phyloP scores from a whole-genome alignment of 768 basidiomycete genomes.

The Podaxis sp. region DNA sequence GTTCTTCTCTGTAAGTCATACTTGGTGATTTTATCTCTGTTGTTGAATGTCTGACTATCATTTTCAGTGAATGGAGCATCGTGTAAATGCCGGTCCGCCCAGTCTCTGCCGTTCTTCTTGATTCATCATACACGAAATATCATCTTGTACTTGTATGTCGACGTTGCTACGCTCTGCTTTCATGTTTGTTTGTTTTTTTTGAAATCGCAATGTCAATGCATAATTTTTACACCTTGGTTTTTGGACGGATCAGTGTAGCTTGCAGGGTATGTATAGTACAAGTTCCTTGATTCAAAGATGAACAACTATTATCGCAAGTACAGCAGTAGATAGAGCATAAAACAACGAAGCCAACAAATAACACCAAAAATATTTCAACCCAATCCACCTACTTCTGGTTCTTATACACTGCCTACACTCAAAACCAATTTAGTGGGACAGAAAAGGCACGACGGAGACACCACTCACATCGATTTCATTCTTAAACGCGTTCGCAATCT shows the following conservation, averaged over 20 bases:
- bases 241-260: no score
- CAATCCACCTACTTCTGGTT: constrained; percentile 4
- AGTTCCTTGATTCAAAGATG: neutral
- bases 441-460: neutral
- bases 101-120: neutral
- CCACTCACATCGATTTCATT: constrained; percentile 59
- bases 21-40: neutral
- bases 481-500: constrained; percentile 64
- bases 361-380: neutral
- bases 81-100: neutral
- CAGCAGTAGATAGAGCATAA: neutral
- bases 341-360: neutral
- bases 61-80: no score
- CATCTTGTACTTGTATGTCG: neutral
- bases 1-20: constrained; percentile 39
- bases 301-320: neutral
- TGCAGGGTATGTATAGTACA: neutral
- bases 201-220: neutral
- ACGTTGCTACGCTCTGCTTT: neutral
- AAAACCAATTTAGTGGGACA: neutral
- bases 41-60: neutral
- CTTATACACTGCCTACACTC: constrained; percentile 11
- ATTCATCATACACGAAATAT: neutral
- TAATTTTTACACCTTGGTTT: no score
- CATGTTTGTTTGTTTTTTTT: neutral